Conservation (phyloP, 805 yeast species). For the Candida arabinofermentans region DNA sequence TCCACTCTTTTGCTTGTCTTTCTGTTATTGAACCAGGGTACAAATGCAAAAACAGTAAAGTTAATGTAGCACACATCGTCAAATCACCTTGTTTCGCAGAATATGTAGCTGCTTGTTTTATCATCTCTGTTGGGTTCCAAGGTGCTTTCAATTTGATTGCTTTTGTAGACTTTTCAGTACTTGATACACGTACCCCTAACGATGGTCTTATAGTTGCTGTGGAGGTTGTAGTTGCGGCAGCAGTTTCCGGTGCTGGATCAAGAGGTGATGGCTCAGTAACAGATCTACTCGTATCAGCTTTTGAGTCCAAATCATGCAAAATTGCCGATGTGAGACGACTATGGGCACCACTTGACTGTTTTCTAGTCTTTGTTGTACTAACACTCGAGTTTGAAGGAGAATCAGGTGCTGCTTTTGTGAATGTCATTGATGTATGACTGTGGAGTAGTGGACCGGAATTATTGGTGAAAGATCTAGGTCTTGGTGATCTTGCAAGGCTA, state of each 20-base stretch:
- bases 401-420: background rate
- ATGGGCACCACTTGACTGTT: constrained; percentile 20
- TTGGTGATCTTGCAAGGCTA: background rate
- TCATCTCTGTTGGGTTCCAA: constrained; percentile 52
- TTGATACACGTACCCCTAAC: background rate
- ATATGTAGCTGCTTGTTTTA: constrained; percentile 50
- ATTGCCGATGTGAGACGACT: constrained; percentile 30
- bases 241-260: too few species aligned
- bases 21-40: constrained; percentile 30
- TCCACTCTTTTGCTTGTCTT: constrained; percentile 49
- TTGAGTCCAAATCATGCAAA: background rate
- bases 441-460: constrained; percentile 10
- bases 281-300: background rate
- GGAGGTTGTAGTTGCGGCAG: background rate
- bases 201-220: background rate
- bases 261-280: constrained; percentile 1
- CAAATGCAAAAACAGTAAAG: constrained; percentile 46
- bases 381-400: background rate
- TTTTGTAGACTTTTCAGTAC: background rate
- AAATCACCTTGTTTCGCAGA: constrained; percentile 62
- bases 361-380: constrained; percentile 4
- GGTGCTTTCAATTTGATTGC: constrained; percentile 33
- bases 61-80: constrained; percentile 53
- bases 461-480: background rate
- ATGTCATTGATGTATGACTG: background rate